Evolutionary conservation across 768 basidiomycete species (phyloP).

Genomic region (Suillus fuscotomentosus): DNA sequence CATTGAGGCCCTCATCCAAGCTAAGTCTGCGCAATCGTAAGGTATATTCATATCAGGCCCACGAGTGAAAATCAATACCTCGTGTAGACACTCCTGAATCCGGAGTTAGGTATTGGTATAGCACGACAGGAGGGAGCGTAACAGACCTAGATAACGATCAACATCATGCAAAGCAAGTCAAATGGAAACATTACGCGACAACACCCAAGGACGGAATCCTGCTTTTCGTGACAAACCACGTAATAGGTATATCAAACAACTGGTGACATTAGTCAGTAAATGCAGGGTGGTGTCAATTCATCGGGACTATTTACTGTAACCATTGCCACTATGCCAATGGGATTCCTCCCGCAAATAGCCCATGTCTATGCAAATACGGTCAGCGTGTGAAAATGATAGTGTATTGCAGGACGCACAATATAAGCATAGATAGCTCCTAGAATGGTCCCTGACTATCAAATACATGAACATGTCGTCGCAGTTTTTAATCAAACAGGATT

Average conservation of each 20-base stretch:
- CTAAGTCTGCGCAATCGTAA: slow-evolving; percentile 31
- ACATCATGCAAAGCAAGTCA: not conserved
- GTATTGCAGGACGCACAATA: slow-evolving; percentile 21
- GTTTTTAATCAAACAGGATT: slow-evolving; percentile 9
- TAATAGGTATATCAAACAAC: slow-evolving; percentile 44
- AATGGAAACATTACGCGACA: slow-evolving; percentile 36
- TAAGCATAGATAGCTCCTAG: slow-evolving; percentile 33
- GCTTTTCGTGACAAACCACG: slow-evolving; percentile 42
- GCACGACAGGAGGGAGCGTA: slow-evolving; percentile 43
- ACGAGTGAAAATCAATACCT: slow-evolving; percentile 15
- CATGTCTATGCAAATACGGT: slow-evolving; percentile 29
- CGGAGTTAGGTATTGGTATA: slow-evolving; percentile 28
- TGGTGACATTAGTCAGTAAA: slow-evolving; percentile 14
- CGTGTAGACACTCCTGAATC: slow-evolving; percentile 26
- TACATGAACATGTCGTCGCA: not conserved
- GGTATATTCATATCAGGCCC: not conserved
- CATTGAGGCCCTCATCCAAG: slow-evolving; percentile 37
- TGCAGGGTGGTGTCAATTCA: not conserved
- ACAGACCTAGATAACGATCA: slow-evolving; percentile 31
- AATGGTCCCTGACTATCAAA: slow-evolving; percentile 30
- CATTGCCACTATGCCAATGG: slow-evolving; percentile 40
- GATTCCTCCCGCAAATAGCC: slow-evolving; percentile 38
- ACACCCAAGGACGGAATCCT: slow-evolving; percentile 39
- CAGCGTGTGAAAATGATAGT: not conserved
- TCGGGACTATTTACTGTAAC: slow-evolving; percentile 32